Evolutionary conservation across 768 basidiomycete genomes (phyloP).

Genomic region (Phlebiopsis gigantea): DNA sequence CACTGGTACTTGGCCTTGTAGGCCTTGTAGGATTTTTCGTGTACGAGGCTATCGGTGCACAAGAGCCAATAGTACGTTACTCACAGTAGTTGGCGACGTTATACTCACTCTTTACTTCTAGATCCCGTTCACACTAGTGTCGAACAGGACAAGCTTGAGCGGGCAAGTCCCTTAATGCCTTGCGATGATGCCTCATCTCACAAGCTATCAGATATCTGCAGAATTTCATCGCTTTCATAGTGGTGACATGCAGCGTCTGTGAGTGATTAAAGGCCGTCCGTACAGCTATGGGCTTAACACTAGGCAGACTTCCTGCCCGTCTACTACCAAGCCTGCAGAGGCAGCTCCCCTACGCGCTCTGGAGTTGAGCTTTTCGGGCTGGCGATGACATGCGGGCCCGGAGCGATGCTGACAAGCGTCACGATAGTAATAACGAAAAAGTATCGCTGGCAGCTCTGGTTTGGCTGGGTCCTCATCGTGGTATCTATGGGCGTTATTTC

Average conservation of each 20-base stretch:
- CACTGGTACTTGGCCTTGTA: slow-evolving; percentile 29
- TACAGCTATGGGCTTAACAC: background rate
- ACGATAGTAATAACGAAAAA: slow-evolving; percentile 22
- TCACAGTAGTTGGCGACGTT: background rate
- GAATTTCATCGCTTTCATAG: slow-evolving; percentile 13
- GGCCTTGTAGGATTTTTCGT: slow-evolving; percentile 15
- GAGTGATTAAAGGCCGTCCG: background rate
- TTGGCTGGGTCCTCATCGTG: slow-evolving; percentile 29
- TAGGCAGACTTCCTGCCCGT: slow-evolving; percentile 32
- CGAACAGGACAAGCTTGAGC: slow-evolving; percentile 26
- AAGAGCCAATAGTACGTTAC: slow-evolving; percentile 2
- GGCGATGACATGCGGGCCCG: slow-evolving; percentile 25
- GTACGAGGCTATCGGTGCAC: background rate
- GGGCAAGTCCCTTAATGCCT: slow-evolving; percentile 15
- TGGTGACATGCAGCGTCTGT: slow-evolving; percentile 4
- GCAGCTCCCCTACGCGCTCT: slow-evolving; percentile 28
- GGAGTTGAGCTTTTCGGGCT: slow-evolving; percentile 29
- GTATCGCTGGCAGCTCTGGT: slow-evolving; percentile 30
- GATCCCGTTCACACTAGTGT: slow-evolving; percentile 22
- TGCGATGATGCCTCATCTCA: background rate
- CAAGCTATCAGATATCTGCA: slow-evolving; percentile 21
- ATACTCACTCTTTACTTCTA: background rate
- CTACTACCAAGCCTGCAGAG: slow-evolving; percentile 39
- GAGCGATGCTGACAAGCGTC: slow-evolving; percentile 29
- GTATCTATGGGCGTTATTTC: slow-evolving; percentile 33